A percentile compares a stretch with the other conserved stretches of the same genome.
phyloP scores from a whole-genome alignment of 306 rosid species.

The Cotoneaster glaucophyllus region DNA sequence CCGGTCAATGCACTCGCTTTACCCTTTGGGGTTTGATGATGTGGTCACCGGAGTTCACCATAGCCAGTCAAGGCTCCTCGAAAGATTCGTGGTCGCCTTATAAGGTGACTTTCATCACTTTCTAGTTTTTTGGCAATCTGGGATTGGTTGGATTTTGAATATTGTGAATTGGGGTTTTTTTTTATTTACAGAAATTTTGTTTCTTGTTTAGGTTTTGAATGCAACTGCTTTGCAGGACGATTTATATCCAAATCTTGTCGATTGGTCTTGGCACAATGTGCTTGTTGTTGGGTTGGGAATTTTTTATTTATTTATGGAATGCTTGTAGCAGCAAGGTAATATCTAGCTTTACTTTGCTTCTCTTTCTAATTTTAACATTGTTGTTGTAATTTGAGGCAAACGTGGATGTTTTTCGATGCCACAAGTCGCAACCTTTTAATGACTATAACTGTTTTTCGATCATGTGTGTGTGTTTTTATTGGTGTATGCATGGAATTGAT shows the following conservation, averaged over 20 bases:
- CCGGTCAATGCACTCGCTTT: constrained; percentile 70
- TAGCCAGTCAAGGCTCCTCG: constrained; percentile 64
- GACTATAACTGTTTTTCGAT: neutral
- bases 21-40: constrained; percentile 71
- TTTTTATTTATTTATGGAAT: constrained; percentile 95
- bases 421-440: constrained; percentile 1
- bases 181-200: neutral
- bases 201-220: constrained; percentile 62
- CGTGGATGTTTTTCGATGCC: neutral
- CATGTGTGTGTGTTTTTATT: neutral
- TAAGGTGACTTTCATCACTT: constrained; percentile 42
- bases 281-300: constrained; percentile 91
- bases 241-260: constrained; percentile 90
- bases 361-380: neutral
- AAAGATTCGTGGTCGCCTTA: constrained; percentile 91
- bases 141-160: neutral
- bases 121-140: neutral
- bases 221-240: constrained; percentile 98
- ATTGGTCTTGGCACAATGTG: constrained; percentile 93
- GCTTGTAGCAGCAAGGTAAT: constrained; percentile 94
- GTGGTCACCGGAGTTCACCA: constrained; percentile 56
- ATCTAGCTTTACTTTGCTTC: constrained; percentile 1
- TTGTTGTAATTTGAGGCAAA: neutral
- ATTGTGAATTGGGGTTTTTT: constrained; percentile 4
- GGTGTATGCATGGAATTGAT: neutral